Evolutionary conservation across 306 rosid species (phyloP), one percentile per base, ranked within the genome.

Genomic region (Prunus padus): DNA sequence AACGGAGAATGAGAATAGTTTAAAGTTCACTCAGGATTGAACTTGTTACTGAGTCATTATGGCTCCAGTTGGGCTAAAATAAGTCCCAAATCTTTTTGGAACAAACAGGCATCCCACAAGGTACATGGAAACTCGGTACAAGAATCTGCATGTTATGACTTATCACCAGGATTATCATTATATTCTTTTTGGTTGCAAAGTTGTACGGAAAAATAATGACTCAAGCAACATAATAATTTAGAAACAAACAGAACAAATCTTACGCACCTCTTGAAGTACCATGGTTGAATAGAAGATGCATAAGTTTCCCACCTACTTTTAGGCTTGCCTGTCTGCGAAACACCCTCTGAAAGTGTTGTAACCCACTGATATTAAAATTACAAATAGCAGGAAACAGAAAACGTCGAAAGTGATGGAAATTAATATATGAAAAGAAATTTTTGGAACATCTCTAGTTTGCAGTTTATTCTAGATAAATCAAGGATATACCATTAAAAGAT

Each of bases 321-420:
- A 85, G 84, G 82, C 92, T 91, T 52, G 92, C 78, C 71, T 89
- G 97, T 82, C 96, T 87, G 85, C 87, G 83, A 80, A 87, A 78
- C 51, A 87, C 87, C 74, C 75, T 91, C 88, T 91, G 96, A 81
- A 86, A 69, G 79, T 84, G 74, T 88, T 75, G 76, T 67, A 73
- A 80, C 81, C 80, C 76, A 75, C 20, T 61, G 15, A 82, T 28
- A 37, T 61, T 50, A 67, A 65, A 67, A 56, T 51, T 67, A 72
- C 65, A 79, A 49, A 82, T 61, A 16, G 51, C 20, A 30, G 62
- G 54, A 30, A 80, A 59, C 49, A 47, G 4, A 31, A 66, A 45
- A 37, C 23, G 56, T 61, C 67, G 11, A 42, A 47, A 56, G 13
- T 54, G 65, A 76, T 26, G 65, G 33, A 8, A 57, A 59, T 22